Conservation (phyloP, 2,329 filamentous ascomycete species). For the Claviceps cyperi region DNA sequence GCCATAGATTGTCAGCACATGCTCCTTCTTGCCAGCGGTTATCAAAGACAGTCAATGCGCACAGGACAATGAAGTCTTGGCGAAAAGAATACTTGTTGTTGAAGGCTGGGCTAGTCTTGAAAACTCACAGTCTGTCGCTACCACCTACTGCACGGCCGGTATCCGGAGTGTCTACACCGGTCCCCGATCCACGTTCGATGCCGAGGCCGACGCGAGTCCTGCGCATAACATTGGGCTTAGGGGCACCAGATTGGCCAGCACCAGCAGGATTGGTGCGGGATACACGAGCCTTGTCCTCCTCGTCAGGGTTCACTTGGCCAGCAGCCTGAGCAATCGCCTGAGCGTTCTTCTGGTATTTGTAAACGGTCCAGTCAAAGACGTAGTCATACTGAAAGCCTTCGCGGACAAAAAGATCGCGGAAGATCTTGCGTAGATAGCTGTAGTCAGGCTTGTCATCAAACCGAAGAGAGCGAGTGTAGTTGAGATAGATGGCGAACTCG, state of each 20-base stretch:
- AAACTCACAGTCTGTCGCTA: conserved; percentile 94
- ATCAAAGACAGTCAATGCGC: conserved; percentile 64
- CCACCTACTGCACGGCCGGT: conserved; percentile 62
- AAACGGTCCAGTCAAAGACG: conserved; percentile 99
- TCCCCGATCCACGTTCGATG: conserved; percentile 51
- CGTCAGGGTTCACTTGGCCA: conserved; percentile 50
- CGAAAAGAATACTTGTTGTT: conserved; percentile 46
- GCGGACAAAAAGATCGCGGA: conserved; percentile 96
- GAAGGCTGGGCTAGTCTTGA: conserved; percentile 25
- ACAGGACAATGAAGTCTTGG: conserved; percentile 70
- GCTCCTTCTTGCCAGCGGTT: conserved; percentile 62
- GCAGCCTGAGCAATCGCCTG: conserved; percentile 76
- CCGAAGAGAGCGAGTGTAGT: conserved; percentile 95
- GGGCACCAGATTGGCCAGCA: conserved; percentile 46
- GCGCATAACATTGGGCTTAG: conserved; percentile 60
- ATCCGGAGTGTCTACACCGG: conserved; percentile 51
- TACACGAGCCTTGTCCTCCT: conserved; percentile 62
- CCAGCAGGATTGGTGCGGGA: conserved; percentile 52
- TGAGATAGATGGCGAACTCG: conserved; percentile 98
- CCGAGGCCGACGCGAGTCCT: conserved; percentile 47
- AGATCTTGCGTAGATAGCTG: conserved; percentile 99
- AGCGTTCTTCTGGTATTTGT: conserved; percentile 99
- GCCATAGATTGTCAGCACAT: conserved; percentile 56
- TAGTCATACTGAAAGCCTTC: conserved; percentile 99
- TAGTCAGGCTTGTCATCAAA: conserved; percentile 99